Evolutionary conservation across 768 basidiomycete species (phyloP), one percentile per base, ranked within the genome.

Genomic region (Podaxis carcinomalis): DNA sequence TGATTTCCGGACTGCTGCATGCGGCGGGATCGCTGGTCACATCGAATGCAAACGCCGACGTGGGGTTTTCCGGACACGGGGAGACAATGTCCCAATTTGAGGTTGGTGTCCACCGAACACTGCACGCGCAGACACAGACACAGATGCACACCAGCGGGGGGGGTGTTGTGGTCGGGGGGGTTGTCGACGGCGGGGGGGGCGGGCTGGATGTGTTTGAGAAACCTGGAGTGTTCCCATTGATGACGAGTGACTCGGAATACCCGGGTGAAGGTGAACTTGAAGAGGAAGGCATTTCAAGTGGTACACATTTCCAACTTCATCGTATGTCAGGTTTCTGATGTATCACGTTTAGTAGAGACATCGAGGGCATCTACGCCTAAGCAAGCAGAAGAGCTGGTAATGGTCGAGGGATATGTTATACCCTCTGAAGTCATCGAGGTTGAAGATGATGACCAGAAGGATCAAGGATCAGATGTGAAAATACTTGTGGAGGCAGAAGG

Each of bases 131-230:
- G 23, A 5, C 21, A 21, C 39, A 25, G 16, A 35, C 13, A 7
- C 27, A 25, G 32, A 9, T 23, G 13, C 19, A 39, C 19, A 14
- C 32, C 2, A 19, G 19, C 21, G 5, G 10, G 11, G 21, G 21
- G 35, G 14, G 32, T 4, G 32, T 25, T 1, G 27, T 28, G 27
- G 4, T 28, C 10, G 57, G 42, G 40, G 21, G 44, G 23, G 54
- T 25, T 40, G n/a, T 63, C 3, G 61, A 63, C n/a, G 58, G 61
- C 35, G 65, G 47, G 11, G 58, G 57, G n/a, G 63, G 67, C 25
- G 63, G 49, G 9, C 51, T 32, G n/a, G 51, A 60, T 21, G 51
- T 50, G 32, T n/a, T 35, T 2, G 53, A 53, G 9, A 44, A 62
- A 21, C 47, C 59, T n/a, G 52, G 50, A 50, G 37, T 49, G 5